Evolutionary conservation across 345 rosid species (phyloP), one percentile per base, ranked within the genome.

Genomic region (Lumnitzera littorea): DNA sequence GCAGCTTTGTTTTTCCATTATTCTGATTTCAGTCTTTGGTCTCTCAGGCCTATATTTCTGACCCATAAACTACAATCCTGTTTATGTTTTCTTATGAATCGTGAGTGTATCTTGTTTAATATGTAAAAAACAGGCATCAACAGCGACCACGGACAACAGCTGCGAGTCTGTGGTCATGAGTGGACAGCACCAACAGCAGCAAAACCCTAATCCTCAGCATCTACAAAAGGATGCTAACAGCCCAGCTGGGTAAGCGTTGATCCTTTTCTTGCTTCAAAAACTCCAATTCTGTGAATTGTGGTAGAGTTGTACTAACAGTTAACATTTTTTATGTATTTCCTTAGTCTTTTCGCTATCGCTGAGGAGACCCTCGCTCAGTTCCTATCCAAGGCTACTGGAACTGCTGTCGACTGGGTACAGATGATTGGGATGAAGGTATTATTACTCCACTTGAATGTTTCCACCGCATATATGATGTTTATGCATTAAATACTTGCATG

Each of bases 321-420:
- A 27, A 57, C n/a, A 56, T 27, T 27, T 46, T 47, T 36, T 46
- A 17, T n/a, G 24, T 58, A 7, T 53, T 53, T 27, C 51, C 24
- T 11, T 48, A 92, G 98, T 66, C 96, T 89, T 70, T 91, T 92
- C 50, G 79, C 97, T 3, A 83, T 92, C 43, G 97, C 98, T 71
- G 94, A 86, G 87, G 96, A 89, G 87, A 79, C 96, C 87, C 81
- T 92, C 74, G 81, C 91, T 69, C 88, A 86, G 89, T 86, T 86
- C 88, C 86, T 86, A 25, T 74, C 89, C 20, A 92, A 92, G 87
- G 98, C 98, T 81, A 92, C 97, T 46, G 98, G 98, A 81, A 92
- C 97, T 81, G 97, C 98, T 87, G 90, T 92, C 72, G 84, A 92
- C 84, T 92, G 98, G 98, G 98, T 89, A 20, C 98, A 92, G 89